Base-by-base conservation (phyloP, 164 flowering plant genomes). In the Aristolochia contorta region DNA sequence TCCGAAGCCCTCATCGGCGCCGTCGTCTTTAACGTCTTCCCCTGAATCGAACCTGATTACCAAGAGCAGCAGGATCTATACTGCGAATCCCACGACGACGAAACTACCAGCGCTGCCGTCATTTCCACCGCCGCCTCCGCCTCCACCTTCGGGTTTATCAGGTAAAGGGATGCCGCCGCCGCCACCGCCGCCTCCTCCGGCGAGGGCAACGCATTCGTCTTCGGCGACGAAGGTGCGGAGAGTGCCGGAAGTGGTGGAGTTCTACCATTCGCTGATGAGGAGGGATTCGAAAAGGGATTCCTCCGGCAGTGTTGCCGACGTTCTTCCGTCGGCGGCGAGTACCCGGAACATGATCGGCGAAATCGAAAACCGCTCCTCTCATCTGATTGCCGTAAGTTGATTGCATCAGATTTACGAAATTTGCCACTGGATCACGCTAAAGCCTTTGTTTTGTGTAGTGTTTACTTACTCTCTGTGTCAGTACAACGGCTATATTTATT, bases 271-370 rank as follows among this genome's bases (percentile, higher is more conserved):
- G 0, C 60, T 93, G 30, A 93, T 90, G 96, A 73, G 92, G 55
- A 73, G 99, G 59, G 97, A 93, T 52, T 79, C 89, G 3, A 71
- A 81, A 65, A 70, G 84, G 61, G 96, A 87, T 1, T 58, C 95
- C 48, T 71, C 79, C 14, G 66, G 70, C 41, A 78, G 75, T 3
- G 65, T 45, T 22, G 37, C 75, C 18, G 97, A 84, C 3, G 27
- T 58, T n/a, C n/a, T n/a, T 22, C 77, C 80, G 64, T 69, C 80
- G 6, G 61, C 81, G 12, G 75, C 82, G 2, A 84, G 76, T 54
- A 71, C 97, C 15, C 80, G 91, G n/a, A 89, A 88, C 72, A 88
- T 93, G 97, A 91, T 93, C 64, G 99, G 99, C 18, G 99, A 93
- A 65, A 90, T 93, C 59, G 96, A 87, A 79, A 93, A 93, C 64